These are phyloP conservation scores for Cynanchum wilfordii DNA, from an alignment of 257 asterid genomes.

Conservation along the genomic window DNA sequence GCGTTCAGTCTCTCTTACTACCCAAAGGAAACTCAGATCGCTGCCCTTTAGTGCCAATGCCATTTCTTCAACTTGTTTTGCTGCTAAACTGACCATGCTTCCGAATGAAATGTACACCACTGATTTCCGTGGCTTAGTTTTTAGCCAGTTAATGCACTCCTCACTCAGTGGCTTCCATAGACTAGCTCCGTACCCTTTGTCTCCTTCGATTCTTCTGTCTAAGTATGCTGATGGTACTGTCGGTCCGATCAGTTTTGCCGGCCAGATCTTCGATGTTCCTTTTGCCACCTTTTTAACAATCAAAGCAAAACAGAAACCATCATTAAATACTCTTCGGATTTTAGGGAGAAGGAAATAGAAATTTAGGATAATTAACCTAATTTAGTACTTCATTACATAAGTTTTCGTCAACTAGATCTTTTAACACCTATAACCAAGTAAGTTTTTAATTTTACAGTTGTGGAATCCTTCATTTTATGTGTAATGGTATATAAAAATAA, in stretches of 20 bases:
- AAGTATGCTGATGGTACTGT: slow-evolving; percentile 64
- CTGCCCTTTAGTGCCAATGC: slow-evolving; percentile 31
- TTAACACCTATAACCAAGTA: too few species aligned
- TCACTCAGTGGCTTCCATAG: slow-evolving; percentile 63
- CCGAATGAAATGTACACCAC: slow-evolving; percentile 64
- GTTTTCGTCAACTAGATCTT: background rate
- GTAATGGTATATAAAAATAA: too few species aligned
- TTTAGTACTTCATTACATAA: too few species aligned
- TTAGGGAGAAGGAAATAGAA: background rate
- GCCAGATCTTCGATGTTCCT: slow-evolving; percentile 40
- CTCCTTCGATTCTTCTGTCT: slow-evolving; percentile 57
- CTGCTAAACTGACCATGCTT: slow-evolving; percentile 53
- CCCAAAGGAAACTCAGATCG: slow-evolving; percentile 51
- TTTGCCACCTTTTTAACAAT: slow-evolving; percentile 31
- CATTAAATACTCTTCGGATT: background rate
- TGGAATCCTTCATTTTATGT: too few species aligned
- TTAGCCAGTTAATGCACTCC: slow-evolving; percentile 52
- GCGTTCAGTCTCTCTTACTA: slow-evolving; percentile 46
- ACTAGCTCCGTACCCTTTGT: slow-evolving; percentile 65
- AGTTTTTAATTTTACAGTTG: too few species aligned
- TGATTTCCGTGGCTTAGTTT: slow-evolving; percentile 35
- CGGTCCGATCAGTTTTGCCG: slow-evolving; percentile 55
- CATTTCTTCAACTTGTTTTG: slow-evolving; percentile 53
- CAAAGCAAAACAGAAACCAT: background rate
- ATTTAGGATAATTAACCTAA: too few species aligned